Evolutionary conservation across 1,284 basidiomycete genomes (phyloP), one percentile per base, ranked within the genome.

Genomic region (Pascua guehoae): DNA sequence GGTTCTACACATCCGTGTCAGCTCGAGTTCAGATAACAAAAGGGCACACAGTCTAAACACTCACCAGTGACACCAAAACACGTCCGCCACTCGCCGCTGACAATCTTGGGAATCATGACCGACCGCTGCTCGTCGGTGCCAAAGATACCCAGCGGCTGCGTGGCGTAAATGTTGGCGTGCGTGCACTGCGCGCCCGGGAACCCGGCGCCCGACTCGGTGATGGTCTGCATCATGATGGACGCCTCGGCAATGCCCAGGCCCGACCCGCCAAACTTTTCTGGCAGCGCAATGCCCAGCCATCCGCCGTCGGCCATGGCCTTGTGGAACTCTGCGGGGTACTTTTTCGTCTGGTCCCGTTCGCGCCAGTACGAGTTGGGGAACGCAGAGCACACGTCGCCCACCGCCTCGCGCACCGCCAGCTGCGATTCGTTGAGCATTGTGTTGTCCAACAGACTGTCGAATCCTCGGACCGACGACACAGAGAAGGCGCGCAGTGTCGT

Each of bases 211-310:
- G 47, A 51, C 60, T 58, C 56, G 40, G 60, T 58, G 54, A 61
- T 58, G 9, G 60, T 61, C 56, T 61, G 60, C 60, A 61, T 58
- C 60, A 61, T 61, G 51, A 56, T 51, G 2, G 53, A 44, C 4
- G 56, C 60, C 53, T 61, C 60, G 32, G 45, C 37, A 16, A 61
- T 41, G 12, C 60, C 60, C 10, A 61, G 51, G 2, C 60, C 60
- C 4, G 54, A 53, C 9, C 60, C 60, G 38, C 60, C 60, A 38
- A 56, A 58, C 41, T 46, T 41, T 43, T 61, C 60, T 1, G 60
- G 60, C 18, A 58, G 54, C 17, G 60, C 53, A 15, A 61, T 51
- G 41, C 60, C 60, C 36, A 61, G 54, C 54, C 56, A 61, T 0
- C 60, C 60, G 44, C 51, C 56, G 41, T 56, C 56, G 32, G 60